Evolutionary conservation across 2,329 filamentous ascomycete species (phyloP).

Genomic region (Xylariaceae sp.): DNA sequence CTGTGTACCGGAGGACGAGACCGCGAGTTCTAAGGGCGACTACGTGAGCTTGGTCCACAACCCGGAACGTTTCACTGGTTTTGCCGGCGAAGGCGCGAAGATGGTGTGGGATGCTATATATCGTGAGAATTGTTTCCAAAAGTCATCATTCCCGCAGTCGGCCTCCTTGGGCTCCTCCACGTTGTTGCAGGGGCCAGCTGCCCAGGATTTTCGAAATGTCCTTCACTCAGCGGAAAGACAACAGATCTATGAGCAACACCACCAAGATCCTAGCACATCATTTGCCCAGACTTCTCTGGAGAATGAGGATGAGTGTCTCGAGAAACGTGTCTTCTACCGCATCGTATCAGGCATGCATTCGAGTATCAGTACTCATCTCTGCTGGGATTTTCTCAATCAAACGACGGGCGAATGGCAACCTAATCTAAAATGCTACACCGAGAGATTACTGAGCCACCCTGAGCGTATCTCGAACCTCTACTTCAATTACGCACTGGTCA

Average conservation of each 20-base stretch:
- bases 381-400: slow-evolving; percentile 94
- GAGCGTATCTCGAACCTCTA: slow-evolving; percentile 96
- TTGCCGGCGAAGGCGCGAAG: slow-evolving; percentile 75
- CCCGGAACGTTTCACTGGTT: slow-evolving; percentile 93
- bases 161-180: slow-evolving; percentile 49
- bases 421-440: slow-evolving; percentile 83
- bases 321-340: slow-evolving; percentile 98
- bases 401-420: slow-evolving; percentile 90
- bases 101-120: slow-evolving; percentile 98
- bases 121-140: slow-evolving; percentile 90
- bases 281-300: slow-evolving; percentile 65
- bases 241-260: slow-evolving; percentile 58
- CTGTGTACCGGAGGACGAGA: slow-evolving; percentile 93
- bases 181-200: slow-evolving; percentile 48
- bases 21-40: slow-evolving; percentile 79
- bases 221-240: slow-evolving; percentile 57
- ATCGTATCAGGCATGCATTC: slow-evolving; percentile 97
- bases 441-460: slow-evolving; percentile 76
- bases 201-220: slow-evolving; percentile 58
- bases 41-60: slow-evolving; percentile 94
- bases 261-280: slow-evolving; percentile 50
- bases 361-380: slow-evolving; percentile 92
- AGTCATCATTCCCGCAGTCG: slow-evolving; percentile 58
- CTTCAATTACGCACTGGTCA: slow-evolving; percentile 97
- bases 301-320: slow-evolving; percentile 85